Evolutionary conservation across 2,329 filamentous ascomycete species (phyloP), one percentile per base, ranked within the genome.

Genomic region (Kalaharituber pfeilii): DNA sequence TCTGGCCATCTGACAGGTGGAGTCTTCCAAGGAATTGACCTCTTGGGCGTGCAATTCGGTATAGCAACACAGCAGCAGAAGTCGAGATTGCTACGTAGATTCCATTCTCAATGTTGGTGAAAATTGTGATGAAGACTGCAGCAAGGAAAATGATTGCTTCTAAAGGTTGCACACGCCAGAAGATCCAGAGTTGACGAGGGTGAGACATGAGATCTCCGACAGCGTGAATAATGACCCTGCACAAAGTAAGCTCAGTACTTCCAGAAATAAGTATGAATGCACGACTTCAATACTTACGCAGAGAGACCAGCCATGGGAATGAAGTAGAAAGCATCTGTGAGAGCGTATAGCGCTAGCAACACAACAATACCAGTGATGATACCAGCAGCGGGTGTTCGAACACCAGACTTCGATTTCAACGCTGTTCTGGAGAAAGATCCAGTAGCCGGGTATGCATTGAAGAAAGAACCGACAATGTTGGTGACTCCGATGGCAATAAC

Each of bases 371-470:
- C 84, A 28, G 84, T 89, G 61, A 89, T 84, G 25, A 86, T 73
- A 66, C 85, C 84, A 27, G 82, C 85, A 36, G 89, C 72, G 0
- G 85, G 85, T 0, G 84, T 89, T 39, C 82, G 78, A 3, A 88
- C 84, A 59, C 85, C 85, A 51, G 85, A 83, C 67, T 89, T 89
- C 2, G 84, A 84, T 64, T 89, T 84, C 65, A 91, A 86, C 36
- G 85, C 85, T 1, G 85, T 89, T 15, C 84, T 79, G 5, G 78
- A 81, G 70, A 83, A 82, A 5, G 80, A 82, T 2, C 80, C 80
- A 27, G 80, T 82, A 0, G 78, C 78, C 24, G 80, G 78, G 60
- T 82, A 82, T 15, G 70, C 80, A 49, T 83, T 84, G 1, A 89
- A 71, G 71, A 91, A 89, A 8, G 84, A 81, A 18, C 80, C 82